These are phyloP conservation scores for Euphorbia peplus DNA, from an alignment of 345 rosid genomes.

Conservation along the genomic window DNA sequence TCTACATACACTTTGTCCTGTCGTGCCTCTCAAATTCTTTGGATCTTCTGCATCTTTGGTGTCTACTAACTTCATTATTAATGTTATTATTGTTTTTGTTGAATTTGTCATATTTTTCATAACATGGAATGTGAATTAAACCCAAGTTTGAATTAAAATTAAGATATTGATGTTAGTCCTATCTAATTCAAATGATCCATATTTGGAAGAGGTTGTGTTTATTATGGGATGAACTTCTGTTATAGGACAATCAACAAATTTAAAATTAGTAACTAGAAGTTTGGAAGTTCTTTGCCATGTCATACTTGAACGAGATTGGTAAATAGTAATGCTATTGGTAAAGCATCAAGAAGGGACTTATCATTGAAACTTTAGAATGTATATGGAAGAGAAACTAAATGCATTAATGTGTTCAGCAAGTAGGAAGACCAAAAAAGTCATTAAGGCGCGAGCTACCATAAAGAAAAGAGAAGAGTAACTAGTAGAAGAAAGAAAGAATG, in stretches of 20 bases:
- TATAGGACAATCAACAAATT: background rate
- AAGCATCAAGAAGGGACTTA: background rate
- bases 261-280: background rate
- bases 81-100: background rate
- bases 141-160: no score
- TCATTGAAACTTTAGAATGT: background rate
- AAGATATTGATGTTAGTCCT: no score
- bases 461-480: background rate
- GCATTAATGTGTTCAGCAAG: background rate
- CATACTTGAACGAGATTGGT: background rate
- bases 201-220: background rate
- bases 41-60: background rate
- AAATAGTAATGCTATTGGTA: background rate
- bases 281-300: background rate
- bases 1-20: background rate
- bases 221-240: background rate
- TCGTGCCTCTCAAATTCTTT: background rate
- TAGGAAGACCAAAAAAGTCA: background rate
- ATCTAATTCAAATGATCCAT: no score
- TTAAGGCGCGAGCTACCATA: no score
- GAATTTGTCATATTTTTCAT: background rate
- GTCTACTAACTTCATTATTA: background rate
- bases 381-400: background rate
- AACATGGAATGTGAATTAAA: no score
- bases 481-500: background rate